Conservation (phyloP, 345 rosid genomes). For the Syzygium aqueum region DNA sequence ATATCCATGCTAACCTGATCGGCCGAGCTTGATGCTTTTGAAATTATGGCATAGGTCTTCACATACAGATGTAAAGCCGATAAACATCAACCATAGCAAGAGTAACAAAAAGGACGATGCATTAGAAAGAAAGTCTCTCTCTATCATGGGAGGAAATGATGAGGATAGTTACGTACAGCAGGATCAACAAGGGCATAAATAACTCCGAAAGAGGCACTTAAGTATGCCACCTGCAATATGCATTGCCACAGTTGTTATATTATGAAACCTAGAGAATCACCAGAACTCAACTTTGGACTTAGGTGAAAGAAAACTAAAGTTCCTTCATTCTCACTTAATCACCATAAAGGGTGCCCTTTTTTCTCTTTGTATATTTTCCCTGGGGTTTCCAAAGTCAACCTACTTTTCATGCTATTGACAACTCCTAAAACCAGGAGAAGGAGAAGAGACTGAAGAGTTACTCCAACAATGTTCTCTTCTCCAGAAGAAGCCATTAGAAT, state of each 20-base stretch:
- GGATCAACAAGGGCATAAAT: constrained; percentile 39
- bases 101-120: not conserved
- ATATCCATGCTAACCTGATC: constrained; percentile 24
- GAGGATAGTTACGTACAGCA: constrained; percentile 17
- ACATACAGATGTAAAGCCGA: not conserved
- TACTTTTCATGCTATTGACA: not conserved
- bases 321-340: not conserved
- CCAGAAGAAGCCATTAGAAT: not conserved
- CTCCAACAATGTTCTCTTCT: not conserved
- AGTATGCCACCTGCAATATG: constrained; percentile 36
- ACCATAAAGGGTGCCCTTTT: not conserved
- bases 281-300: not conserved
- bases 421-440: not conserved
- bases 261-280: not conserved
- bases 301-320: not conserved
- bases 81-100: not conserved
- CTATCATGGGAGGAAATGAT: not conserved
- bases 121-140: not conserved
- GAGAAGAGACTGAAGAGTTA: not conserved
- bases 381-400: not conserved
- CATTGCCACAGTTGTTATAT: not conserved
- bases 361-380: not conserved
- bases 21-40: constrained; percentile 36
- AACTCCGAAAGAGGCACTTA: constrained; percentile 46
- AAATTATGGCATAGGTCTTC: constrained; percentile 46